Conservation (phyloP, 1,284 basidiomycete genomes). For the Microstroma glucosiphilum region DNA sequence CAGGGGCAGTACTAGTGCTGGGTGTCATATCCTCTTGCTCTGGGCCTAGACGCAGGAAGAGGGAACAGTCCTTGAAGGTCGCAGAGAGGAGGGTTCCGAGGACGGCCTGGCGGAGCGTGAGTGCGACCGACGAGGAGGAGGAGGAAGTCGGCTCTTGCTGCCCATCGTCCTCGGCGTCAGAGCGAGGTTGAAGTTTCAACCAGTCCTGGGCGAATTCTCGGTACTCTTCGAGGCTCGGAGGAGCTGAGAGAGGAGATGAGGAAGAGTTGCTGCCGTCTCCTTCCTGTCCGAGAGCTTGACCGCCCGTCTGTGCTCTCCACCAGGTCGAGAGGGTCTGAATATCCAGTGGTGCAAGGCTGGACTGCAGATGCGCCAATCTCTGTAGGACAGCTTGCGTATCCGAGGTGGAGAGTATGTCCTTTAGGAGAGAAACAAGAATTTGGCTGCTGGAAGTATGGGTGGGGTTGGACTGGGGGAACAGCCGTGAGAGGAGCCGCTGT, state of each 20-base stretch:
- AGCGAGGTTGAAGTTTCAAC: not conserved
- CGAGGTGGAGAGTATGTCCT: not conserved
- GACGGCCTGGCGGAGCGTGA: constrained; percentile 58
- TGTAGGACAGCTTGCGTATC: not conserved
- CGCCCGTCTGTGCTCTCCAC: too few species aligned
- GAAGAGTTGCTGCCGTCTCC: not conserved
- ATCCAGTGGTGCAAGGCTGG: not conserved
- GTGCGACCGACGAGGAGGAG: not conserved
- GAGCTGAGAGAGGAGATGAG: not conserved
- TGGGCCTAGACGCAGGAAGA: constrained; percentile 52
- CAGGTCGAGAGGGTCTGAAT: too few species aligned
- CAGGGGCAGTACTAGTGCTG: too few species aligned
- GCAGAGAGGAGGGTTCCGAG: constrained; percentile 75
- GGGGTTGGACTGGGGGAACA: too few species aligned
- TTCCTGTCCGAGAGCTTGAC: too few species aligned
- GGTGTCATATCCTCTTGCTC: too few species aligned
- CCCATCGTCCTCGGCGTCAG: too few species aligned
- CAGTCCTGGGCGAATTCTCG: constrained; percentile 7
- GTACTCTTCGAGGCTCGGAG: constrained; percentile 12
- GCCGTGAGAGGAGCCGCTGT: too few species aligned
- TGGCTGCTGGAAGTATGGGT: too few species aligned
- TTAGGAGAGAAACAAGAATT: not conserved
- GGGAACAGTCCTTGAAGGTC: constrained; percentile 88
- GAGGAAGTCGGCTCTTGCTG: not conserved
- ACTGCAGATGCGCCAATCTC: not conserved